Percentiles rank a stretch among this genome's conserved stretches.
Conservation (phyloP, 2,329 filamentous ascomycete genomes). For the Davidsoniella neocaledoniae region DNA sequence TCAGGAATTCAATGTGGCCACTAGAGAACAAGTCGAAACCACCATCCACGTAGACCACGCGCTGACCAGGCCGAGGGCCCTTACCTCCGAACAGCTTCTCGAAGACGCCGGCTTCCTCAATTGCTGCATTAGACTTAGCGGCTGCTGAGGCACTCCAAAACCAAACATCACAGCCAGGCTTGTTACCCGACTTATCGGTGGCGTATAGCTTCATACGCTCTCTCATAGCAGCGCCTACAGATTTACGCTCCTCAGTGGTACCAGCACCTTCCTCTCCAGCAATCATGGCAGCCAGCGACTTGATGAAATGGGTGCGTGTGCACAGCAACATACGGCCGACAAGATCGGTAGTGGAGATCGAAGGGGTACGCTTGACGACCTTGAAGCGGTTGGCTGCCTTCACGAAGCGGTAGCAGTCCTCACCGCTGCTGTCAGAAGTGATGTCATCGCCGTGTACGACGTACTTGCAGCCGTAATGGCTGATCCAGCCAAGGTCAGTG, state of each 20-base stretch:
- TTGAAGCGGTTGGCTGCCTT: slow-evolving; percentile 89
- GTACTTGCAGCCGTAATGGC: slow-evolving; percentile 86
- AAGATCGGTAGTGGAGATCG: slow-evolving; percentile 94
- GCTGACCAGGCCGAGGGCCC: slow-evolving; percentile 58
- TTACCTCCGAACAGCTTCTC: slow-evolving; percentile 52
- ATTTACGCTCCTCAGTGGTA: slow-evolving; percentile 46
- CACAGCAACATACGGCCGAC: slow-evolving; percentile 94
- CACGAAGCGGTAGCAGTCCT: slow-evolving; percentile 96
- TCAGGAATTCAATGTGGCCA: slow-evolving; percentile 89
- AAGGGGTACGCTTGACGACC: slow-evolving; percentile 89
- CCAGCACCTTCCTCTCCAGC: slow-evolving; percentile 57
- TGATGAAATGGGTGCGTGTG: slow-evolving; percentile 88
- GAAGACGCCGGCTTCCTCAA: slow-evolving; percentile 49
- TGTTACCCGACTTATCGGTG: slow-evolving; percentile 64
- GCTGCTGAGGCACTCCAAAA: slow-evolving; percentile 50
- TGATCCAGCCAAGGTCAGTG: slow-evolving; percentile 83
- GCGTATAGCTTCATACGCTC: slow-evolving; percentile 73
- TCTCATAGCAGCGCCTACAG: slow-evolving; percentile 49
- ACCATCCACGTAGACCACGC: slow-evolving; percentile 86
- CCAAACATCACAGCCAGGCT: slow-evolving; percentile 71
- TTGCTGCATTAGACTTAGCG: slow-evolving; percentile 24
- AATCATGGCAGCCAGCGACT: slow-evolving; percentile 53
- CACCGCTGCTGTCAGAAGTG: slow-evolving; percentile 79
- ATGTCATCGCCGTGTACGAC: slow-evolving; percentile 97
- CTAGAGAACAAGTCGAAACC: slow-evolving; percentile 95